Evolutionary conservation across 805 yeast genomes (phyloP), one percentile per base, ranked within the genome.

Genomic region (Wickerhamomyces kurtzmanii): DNA sequence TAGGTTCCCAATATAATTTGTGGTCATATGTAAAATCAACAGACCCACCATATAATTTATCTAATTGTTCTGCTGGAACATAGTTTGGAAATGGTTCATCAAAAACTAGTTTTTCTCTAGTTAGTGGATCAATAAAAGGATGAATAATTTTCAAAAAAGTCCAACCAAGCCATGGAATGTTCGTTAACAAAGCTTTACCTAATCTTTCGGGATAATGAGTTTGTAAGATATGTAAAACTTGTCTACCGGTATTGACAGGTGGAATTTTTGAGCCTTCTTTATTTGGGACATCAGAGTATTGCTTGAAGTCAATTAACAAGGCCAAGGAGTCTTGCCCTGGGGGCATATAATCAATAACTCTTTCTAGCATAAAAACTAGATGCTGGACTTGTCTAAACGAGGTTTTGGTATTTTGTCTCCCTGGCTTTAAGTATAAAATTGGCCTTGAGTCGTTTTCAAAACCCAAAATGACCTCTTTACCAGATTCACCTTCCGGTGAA

Each of bases 191-290:
- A 0, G 96, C 96, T 49, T 78, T 80, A 22, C 99, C 99, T 34
- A 91, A 65, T 45, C 99, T 71, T 53, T 91, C 99, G 4, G 98
- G 98, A 52, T 91, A 91, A 55, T 91, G 99, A 9, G 94, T 86
- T 57, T 91, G 99, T 43, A 91, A 62, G 50, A 91, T 91, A 52
- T 81, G 84, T 40, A 91, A 65, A 18, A 89, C 97, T 56, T 86
- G 94, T 49, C 87, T 78, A 20, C 96, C 96, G 12, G 75, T 81
- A 28, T 80, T 68, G 23, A 89, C 63, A 2, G 95, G 85, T n/a
- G 97, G 97, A 31, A 85, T 72, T 48, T 81, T 84, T 32, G 44
- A 39, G 60, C 75, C 51, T 65, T 65, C 19, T 58, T 66, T 45
- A 47, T 60, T 65, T 31, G 83, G 80, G 12, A 58, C 64, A 31